Conservation (phyloP, 2,329 filamentous ascomycete genomes). For the Aspergillus cejpii region DNA sequence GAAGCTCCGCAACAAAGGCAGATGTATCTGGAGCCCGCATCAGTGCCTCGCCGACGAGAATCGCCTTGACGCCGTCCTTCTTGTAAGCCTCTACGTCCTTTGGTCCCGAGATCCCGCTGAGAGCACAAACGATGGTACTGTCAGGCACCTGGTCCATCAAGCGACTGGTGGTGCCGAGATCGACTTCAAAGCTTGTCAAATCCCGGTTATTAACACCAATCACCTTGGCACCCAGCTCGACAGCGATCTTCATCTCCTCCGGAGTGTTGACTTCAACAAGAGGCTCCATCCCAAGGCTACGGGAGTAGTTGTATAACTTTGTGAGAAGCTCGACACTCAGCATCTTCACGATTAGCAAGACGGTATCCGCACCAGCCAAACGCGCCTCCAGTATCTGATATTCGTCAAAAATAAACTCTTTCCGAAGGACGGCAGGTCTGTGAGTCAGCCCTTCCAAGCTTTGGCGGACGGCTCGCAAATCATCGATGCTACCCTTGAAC, state of each 20-base stretch:
- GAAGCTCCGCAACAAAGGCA: slow-evolving; percentile 75
- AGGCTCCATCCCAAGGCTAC: slow-evolving; percentile 91
- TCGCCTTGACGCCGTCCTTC: slow-evolving; percentile 81
- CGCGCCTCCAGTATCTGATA: slow-evolving; percentile 96
- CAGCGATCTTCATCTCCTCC: slow-evolving; percentile 84
- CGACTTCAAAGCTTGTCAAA: slow-evolving; percentile 92
- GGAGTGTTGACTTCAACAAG: slow-evolving; percentile 93
- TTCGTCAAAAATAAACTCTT: slow-evolving; percentile 96
- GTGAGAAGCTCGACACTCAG: slow-evolving; percentile 67
- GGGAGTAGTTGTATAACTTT: slow-evolving; percentile 78
- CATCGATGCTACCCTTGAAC: slow-evolving; percentile 98
- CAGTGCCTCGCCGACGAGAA: slow-evolving; percentile 89
- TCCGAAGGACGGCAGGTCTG: slow-evolving; percentile 81
- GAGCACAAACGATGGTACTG: slow-evolving; percentile 80
- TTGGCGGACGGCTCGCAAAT: slow-evolving; percentile 77
- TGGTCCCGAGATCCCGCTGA: slow-evolving; percentile 86
- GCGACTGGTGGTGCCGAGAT: slow-evolving; percentile 83
- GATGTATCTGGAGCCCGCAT: slow-evolving; percentile 84
- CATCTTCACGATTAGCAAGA: slow-evolving; percentile 98
- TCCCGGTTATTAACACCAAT: slow-evolving; percentile 98
- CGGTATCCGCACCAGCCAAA: slow-evolving; percentile 86
- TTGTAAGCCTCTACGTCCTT: slow-evolving; percentile 84
- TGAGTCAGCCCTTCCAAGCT: slow-evolving; percentile 88
- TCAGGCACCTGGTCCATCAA: slow-evolving; percentile 80
- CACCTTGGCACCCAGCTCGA: slow-evolving; percentile 77